Base-by-base conservation (phyloP, 2,329 filamentous ascomycete species). In the Elsinoe australis region DNA sequence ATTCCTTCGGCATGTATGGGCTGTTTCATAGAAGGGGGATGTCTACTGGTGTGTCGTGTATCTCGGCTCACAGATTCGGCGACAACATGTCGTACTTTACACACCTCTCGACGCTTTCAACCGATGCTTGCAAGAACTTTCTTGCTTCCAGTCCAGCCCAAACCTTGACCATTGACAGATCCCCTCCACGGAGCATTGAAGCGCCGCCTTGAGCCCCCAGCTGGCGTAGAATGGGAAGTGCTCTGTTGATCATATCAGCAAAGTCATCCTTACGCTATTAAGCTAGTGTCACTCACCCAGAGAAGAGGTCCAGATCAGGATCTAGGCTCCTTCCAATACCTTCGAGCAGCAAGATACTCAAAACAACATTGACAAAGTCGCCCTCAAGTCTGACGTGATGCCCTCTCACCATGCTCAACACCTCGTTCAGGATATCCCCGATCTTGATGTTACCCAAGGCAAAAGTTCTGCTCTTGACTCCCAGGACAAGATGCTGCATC, bases 321-420 rank as follows among this genome's bases (percentile, higher is more conserved):
- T 96, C 83, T 12, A 98, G 69, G 51, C 75, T 87, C 52, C 92
- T 78, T 0, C 92, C 92, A 59, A 96, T 98, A 5, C 92, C 92
- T 64, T 98, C 92, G 1, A 98, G 74, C 2, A 98, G 74, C 26
- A 98, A 70, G 47, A 96, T 95, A 51, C 87, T 94, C 51, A 98
- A 83, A 22, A 98, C 90, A 3, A 98, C 92, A 61, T 98, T 98
- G 62, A 98, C 88, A 62, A 96, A 98, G 64, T 98, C 92, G 6
- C 92, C 92, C 66, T 98, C 92, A 44, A 98, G 76, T 6, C 92
- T 78, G 3, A 98, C 92, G 61, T 98, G 92, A 63, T 98, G 92
- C 7, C 74, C 71, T 49, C 92, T 80, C 22, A 98, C 92, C 88
- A 98, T 95, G 51, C 76, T 76, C 35, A 98, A 72, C 0, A 96